Base-by-base conservation (phyloP, 2,329 filamentous ascomycete species). In the Falciphora oryzae region DNA sequence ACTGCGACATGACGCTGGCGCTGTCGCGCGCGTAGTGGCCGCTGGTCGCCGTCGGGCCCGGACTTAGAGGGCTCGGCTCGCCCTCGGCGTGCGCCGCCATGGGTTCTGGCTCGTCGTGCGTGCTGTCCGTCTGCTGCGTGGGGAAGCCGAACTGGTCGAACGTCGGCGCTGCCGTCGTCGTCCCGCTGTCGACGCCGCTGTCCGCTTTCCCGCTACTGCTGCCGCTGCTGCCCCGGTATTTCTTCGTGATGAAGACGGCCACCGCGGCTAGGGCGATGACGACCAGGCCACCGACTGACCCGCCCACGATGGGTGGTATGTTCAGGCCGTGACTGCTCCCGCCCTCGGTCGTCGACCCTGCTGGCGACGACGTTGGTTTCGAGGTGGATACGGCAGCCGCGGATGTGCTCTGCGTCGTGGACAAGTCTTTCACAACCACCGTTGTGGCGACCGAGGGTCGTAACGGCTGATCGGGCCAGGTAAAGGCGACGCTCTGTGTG, bases 281-380 rank as follows among this genome's bases (percentile, higher is more conserved):
- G 28, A 59, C 65, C 22, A 66, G 31, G 32, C 65, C 65, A 28
- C 65, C 65, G n/a, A 66, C 53, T 16, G 56, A 59, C 18, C 63
- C 65, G 25, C 65, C 65, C 35, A 64, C 63, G n/a, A 66, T 66
- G 38, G 63, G 25, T 27, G 61, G 58, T 16, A 64, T 25, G 22
- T 50, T 65, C 7, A 3, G 8, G 11, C 4, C 16, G 2, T 22
- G 18, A 10, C 25, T 10, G 28, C 28, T 31, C 18, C 5, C 28
- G 57, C 57, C 11, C 10, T 29, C 28, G 11, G 57, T 22, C 2
- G 7, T 31, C 14, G 25, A 2, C 7, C 7, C 28, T 27, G 57
- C 25, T 29, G 27, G 57, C n/a, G 27, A 3, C 11, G 57, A 4
- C 10, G 28, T 3, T 6, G 18, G 11, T 31, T 27, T 8, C 0